Base-by-base conservation (phyloP, 1,284 basidiomycete species). In the Tilletia horrida region DNA sequence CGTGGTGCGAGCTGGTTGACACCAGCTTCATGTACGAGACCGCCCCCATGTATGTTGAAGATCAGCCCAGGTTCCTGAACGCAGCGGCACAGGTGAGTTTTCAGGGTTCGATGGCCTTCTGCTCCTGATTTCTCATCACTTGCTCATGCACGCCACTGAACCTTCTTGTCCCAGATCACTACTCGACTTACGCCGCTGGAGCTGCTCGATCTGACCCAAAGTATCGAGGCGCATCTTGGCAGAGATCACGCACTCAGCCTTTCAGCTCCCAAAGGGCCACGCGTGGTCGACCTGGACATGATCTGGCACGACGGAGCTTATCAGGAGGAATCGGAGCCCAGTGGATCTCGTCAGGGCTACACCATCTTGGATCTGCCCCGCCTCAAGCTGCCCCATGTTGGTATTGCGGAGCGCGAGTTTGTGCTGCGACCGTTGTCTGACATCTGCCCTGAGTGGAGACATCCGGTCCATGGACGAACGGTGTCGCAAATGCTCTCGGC, bases 11-110 rank as follows among this genome's bases (percentile, higher is more conserved):
- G 76, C 16, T 77, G 83, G 83, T 90, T 29, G 86, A 91, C 73
- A 94, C 92, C 0, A 93, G 92, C 78, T 92, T 94, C 83, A 83
- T 98, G 83, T 98, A 98, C 81, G 90, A 97, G 83, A 94, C 90
- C 21, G 86, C 89, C 23, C 93, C 96, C 0, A 97, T 97, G 96
- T 99, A 98, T 82, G 88, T 95, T 27, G 87, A 87, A 18, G 89
- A 96, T 71, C 95, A 99, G 82, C 91, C 90, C 27, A 83, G 85
- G 35, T 98, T 98, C 83, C 86, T 91, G 70, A 98, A 98, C 79
- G 91, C 91, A 67, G 92, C 91, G 9, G 91, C 27, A 13, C 27
- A 35, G 29, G 55, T 59, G n/a, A 35, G 55, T 59, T 16, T 35
- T 93, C 73, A 85, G 93, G 82, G 18, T n/a, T 42, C 21, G 66